phyloP scores from a whole-genome alignment of 768 basidiomycete genomes.

The Suillus plorans region DNA sequence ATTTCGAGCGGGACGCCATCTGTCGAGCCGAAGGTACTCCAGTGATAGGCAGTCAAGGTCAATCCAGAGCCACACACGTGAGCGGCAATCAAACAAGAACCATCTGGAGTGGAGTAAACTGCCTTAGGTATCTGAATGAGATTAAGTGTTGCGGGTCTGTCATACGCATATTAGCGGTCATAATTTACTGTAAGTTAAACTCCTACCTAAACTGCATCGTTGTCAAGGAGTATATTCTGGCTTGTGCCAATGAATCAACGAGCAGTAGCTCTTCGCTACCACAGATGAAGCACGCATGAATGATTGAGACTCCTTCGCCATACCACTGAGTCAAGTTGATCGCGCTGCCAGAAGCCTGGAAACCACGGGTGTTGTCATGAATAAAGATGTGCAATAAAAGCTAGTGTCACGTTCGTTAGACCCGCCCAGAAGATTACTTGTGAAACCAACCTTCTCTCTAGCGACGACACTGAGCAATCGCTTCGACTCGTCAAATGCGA shows the following conservation, averaged over 20 bases:
- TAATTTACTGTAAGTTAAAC: neutral
- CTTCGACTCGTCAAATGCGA: conserved; percentile 54
- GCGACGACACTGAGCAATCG: conserved; percentile 49
- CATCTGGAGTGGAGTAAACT: conserved; percentile 53
- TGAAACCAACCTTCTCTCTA: conserved; percentile 36
- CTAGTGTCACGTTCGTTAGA: conserved; percentile 19
- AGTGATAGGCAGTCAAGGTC: conserved; percentile 47
- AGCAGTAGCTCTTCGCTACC: conserved; percentile 54
- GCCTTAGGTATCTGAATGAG: conserved; percentile 34
- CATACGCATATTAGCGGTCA: neutral
- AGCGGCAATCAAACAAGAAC: conserved; percentile 48
- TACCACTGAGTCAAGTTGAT: conserved; percentile 48
- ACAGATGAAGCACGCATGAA: conserved; percentile 42
- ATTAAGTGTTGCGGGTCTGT: conserved; percentile 46
- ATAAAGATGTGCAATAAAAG: conserved; percentile 44
- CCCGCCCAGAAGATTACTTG: neutral
- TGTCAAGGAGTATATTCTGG: conserved; percentile 53
- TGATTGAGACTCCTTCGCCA: conserved; percentile 25
- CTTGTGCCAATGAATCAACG: conserved; percentile 42
- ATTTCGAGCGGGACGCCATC: conserved; percentile 42
- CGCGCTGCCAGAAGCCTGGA: conserved; percentile 42
- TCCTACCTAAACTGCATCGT: conserved; percentile 54
- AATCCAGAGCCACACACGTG: conserved; percentile 21
- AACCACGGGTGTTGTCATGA: conserved; percentile 45
- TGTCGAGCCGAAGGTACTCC: conserved; percentile 54